phyloP scores from a whole-genome alignment of 768 basidiomycete species.

The Royoungia palumana region DNA sequence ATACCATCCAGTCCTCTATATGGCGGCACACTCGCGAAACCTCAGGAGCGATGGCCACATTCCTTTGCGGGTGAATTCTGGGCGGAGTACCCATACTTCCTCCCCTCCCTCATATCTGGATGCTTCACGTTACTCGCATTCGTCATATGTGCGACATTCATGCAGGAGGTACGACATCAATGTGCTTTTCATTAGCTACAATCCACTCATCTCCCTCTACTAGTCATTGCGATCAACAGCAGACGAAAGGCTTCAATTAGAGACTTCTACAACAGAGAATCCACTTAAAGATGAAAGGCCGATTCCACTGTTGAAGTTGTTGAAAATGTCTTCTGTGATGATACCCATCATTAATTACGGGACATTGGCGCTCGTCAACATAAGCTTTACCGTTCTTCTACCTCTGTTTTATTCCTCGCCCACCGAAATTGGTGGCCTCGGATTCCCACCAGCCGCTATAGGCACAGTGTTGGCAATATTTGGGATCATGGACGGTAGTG shows the following conservation, averaged over 20 bases:
- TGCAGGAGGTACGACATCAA: slow-evolving; percentile 30
- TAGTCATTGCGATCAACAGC: slow-evolving; percentile 26
- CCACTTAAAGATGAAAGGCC: slow-evolving; percentile 3
- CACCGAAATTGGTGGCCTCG: slow-evolving; percentile 41
- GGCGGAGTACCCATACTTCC: slow-evolving; percentile 35
- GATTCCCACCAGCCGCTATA: slow-evolving; percentile 39
- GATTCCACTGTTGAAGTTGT: slow-evolving; percentile 33
- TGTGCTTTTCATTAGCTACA: not conserved
- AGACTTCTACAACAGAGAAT: not conserved
- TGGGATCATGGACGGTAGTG: slow-evolving; percentile 38
- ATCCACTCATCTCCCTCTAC: not conserved
- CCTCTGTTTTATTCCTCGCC: slow-evolving; percentile 48
- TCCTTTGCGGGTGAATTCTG: slow-evolving; percentile 43
- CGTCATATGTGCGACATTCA: slow-evolving; percentile 17
- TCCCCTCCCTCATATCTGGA: slow-evolving; percentile 30
- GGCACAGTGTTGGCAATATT: slow-evolving; percentile 35
- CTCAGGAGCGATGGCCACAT: slow-evolving; percentile 51
- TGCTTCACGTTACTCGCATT: slow-evolving; percentile 12
- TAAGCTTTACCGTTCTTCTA: slow-evolving; percentile 35
- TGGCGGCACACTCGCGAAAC: slow-evolving; percentile 53
- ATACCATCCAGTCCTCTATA: slow-evolving; percentile 46
- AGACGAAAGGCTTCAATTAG: not conserved
- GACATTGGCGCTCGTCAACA: slow-evolving; percentile 40
- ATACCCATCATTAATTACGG: slow-evolving; percentile 42
- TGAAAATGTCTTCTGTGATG: slow-evolving; percentile 31